Base-by-base conservation (phyloP, 2,329 filamentous ascomycete species). In the Phyllosticta ampelicida region DNA sequence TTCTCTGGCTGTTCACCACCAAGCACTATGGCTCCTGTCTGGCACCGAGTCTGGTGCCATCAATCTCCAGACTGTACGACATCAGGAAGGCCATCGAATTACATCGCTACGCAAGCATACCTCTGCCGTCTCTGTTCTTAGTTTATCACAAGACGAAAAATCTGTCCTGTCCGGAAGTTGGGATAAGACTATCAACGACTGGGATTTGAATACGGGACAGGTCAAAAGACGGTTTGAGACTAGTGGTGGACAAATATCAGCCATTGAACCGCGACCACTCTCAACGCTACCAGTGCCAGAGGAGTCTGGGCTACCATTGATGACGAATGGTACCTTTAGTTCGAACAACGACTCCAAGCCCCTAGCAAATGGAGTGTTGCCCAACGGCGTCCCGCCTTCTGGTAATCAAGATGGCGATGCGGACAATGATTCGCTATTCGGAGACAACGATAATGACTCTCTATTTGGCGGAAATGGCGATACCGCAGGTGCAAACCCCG, bases 131-230 rank as follows among this genome's bases (percentile, higher is more conserved):
- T 96, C 90, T 19, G 89, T 95, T 5, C 74, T 99, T 60, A 86
- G 83, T 9, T 75, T 99, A 11, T 84, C 89, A 0, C 83, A 87
- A 5, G 91, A 97, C 64, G 94, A 99, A 74, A 86, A 81, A 66
- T 91, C 86, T 48, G 82, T 97, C 3, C 73, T 99, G 9, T 96
- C 90, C 30, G 94, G 94, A 3, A 92, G 90, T 69, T 99, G 94
- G 94, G 94, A 99, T 72, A 97, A 96, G 74, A 87, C 83, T 18
- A 86, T 97, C 0, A 82, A 90, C 56, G 91, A 97, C 69, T 99
- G 94, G 94, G 94, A 97, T 70, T 73, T 99, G 23, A 90, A 97
- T 66, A 94, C 84, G 1, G 94, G 94, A 0, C 80, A 87, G 65
- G 79, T 87, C 6, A 85, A 84, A 63, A 82, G 91, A 10, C 80